Evolutionary conservation across 192 early-diverging fungal genomes (phyloP).

Genomic region (Coemansia sp.): DNA sequence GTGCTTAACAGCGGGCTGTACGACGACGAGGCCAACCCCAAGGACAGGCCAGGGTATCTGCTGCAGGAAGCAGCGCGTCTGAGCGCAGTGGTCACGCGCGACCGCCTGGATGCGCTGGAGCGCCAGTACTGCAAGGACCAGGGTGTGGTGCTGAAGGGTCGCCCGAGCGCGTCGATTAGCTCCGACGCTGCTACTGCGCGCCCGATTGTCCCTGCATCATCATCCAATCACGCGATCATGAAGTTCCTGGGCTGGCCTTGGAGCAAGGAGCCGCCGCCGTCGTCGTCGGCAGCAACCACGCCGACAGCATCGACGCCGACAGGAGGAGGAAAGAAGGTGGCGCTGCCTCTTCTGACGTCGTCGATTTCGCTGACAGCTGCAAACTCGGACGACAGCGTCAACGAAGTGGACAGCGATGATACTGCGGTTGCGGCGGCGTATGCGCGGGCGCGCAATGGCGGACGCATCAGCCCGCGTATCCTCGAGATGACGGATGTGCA

Average conservation of each 20-base stretch:
- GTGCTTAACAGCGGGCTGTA: slow-evolving; percentile 85
- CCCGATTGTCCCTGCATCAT: neutral
- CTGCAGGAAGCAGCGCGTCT: slow-evolving; percentile 80
- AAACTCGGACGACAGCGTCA: neutral
- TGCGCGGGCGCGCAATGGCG: slow-evolving; percentile 1
- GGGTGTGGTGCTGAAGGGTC: neutral
- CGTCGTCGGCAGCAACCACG: neutral
- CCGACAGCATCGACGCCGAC: neutral
- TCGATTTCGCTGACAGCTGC: neutral
- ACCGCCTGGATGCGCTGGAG: slow-evolving; percentile 70
- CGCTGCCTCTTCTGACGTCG: neutral
- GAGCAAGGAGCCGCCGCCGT: slow-evolving; percentile 21
- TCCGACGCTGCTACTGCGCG: neutral
- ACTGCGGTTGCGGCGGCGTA: slow-evolving; percentile 2
- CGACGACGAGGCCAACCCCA: slow-evolving; percentile 63
- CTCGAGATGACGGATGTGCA: neutral
- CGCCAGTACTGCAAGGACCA: slow-evolving; percentile 23
- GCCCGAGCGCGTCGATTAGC: neutral
- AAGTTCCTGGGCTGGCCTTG: slow-evolving; percentile 51
- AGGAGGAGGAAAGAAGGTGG: neutral
- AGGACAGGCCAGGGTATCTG: slow-evolving; percentile 56
- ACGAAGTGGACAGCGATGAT: neutral
- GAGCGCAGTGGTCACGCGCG: slow-evolving; percentile 62
- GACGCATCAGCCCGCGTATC: slow-evolving; percentile 26
- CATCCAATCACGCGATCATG: slow-evolving; percentile 17